phyloP scores from a whole-genome alignment of 75 land plant genomes.

The Chamaecyparis obtusa region DNA sequence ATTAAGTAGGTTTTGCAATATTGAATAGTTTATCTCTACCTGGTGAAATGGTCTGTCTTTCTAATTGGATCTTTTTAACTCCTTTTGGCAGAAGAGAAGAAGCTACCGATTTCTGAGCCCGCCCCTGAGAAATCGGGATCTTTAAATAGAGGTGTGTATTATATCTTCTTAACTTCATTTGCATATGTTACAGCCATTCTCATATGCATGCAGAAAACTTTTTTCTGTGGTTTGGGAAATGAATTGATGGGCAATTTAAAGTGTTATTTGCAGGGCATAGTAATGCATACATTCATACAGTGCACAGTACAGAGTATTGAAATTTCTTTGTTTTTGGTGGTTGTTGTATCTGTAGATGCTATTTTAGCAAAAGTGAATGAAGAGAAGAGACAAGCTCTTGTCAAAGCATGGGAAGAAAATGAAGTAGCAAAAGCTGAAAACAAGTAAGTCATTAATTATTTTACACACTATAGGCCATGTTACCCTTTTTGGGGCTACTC shows the following conservation, averaged over 20 bases:
- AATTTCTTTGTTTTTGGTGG: background rate
- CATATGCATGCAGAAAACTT: background rate
- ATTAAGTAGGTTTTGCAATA: background rate
- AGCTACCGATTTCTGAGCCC: conserved; percentile 1
- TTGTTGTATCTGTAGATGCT: conserved; percentile 30
- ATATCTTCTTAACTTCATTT: background rate
- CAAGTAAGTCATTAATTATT: conserved; percentile 40
- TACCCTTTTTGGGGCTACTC: background rate
- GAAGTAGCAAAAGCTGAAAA: conserved; percentile 69
- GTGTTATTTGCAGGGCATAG: background rate
- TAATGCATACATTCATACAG: background rate
- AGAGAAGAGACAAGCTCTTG: conserved; percentile 60
- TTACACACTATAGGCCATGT: background rate
- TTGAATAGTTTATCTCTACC: background rate
- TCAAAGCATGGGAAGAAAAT: conserved; percentile 86
- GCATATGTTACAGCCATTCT: background rate
- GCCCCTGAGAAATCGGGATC: conserved; percentile 11
- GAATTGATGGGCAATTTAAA: background rate
- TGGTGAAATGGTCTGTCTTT: background rate
- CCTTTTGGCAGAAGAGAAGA: conserved; percentile 7
- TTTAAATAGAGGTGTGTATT: conserved; percentile 17
- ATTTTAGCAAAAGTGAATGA: conserved; percentile 58
- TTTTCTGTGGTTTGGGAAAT: background rate
- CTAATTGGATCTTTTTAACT: background rate
- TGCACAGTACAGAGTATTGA: background rate